phyloP scores from a whole-genome alignment of 192 early-diverging fungal genomes.

The Backusella liffmaniae region DNA sequence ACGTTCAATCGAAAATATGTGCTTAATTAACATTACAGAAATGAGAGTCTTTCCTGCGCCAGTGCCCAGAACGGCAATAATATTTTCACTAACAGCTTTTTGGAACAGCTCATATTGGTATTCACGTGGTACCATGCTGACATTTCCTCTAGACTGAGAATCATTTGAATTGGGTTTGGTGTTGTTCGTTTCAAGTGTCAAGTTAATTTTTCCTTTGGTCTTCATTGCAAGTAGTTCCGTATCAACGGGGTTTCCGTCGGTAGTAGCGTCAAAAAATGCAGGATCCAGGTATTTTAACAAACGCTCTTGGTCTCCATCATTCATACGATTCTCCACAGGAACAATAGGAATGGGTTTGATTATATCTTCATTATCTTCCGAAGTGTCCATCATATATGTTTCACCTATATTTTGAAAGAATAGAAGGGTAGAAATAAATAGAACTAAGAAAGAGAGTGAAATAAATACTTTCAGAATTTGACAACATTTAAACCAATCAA shows the following conservation, averaged over 20 bases:
- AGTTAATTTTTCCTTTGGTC: not conserved
- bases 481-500: not conserved
- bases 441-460: no score
- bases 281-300: not conserved
- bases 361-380: not conserved
- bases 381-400: not conserved
- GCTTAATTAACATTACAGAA: constrained; percentile 80
- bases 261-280: not conserved
- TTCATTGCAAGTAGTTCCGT: not conserved
- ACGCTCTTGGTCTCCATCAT: not conserved
- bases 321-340: constrained; percentile 11
- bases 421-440: not conserved
- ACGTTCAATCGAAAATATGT: constrained; percentile 51
- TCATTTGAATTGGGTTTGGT: not conserved
- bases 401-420: not conserved
- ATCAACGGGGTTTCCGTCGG: not conserved
- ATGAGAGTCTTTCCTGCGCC: constrained; percentile 95
- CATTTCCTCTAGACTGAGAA: not conserved
- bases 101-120: constrained; percentile 81
- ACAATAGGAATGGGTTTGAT: not conserved
- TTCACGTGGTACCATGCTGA: constrained; percentile 53
- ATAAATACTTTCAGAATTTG: not conserved
- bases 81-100: constrained; percentile 66
- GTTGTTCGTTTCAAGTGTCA: not conserved
- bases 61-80: constrained; percentile 89